Percentiles rank a stretch among this genome's conserved stretches.
phyloP scores from a whole-genome alignment of 2,329 filamentous ascomycete species.

The Xylariales sp. region DNA sequence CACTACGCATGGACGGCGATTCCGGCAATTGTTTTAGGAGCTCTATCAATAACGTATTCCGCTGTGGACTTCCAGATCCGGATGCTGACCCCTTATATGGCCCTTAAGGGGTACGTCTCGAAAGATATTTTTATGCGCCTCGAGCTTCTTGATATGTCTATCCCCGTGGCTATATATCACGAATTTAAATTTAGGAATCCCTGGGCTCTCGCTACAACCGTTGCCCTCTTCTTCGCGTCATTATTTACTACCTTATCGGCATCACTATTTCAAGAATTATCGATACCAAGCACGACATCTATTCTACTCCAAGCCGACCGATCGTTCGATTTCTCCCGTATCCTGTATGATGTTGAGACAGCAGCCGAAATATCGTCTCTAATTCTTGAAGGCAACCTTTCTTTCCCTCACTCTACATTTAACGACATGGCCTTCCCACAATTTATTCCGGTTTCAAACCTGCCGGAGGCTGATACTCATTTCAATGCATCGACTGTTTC shows the following conservation, averaged over 20 bases:
- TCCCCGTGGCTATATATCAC: neutral
- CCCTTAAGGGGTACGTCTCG: neutral
- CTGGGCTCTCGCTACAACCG: constrained; percentile 10
- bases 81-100: neutral
- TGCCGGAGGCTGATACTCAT: neutral
- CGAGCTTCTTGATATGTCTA: constrained; percentile 16
- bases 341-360: no score
- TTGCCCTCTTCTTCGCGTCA: constrained; percentile 12
- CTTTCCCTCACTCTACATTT: constrained; percentile 23
- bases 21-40: constrained; percentile 14
- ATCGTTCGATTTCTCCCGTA: neutral
- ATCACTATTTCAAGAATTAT: constrained; percentile 17
- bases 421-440: constrained; percentile 13
- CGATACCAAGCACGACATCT: neutral
- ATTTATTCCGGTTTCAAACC: neutral
- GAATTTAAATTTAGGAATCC: neutral
- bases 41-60: neutral
- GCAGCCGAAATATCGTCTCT: neutral
- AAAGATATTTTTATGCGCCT: constrained; percentile 2
- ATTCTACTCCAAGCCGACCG: neutral
- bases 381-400: constrained; percentile 9
- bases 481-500: neutral
- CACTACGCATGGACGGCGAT: constrained; percentile 18
- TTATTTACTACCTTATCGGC: constrained; percentile 23
- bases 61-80: constrained; percentile 11